Conservation (phyloP, 345 rosid species). For the Bretschneidera sinensis region DNA sequence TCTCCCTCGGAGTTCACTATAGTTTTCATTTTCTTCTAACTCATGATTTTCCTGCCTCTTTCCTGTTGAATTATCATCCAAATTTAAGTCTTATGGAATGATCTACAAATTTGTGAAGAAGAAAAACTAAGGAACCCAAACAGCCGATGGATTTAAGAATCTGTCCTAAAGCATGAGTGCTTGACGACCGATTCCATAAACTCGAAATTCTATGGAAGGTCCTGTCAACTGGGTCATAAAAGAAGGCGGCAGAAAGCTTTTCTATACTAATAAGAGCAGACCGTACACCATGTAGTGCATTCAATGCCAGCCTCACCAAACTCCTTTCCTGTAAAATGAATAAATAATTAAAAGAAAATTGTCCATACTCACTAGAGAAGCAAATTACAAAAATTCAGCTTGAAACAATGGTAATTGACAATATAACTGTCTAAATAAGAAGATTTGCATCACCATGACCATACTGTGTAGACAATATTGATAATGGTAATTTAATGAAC, state of each 20-base stretch:
- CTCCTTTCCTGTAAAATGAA: conserved; percentile 57
- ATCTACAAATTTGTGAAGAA: conserved; percentile 62
- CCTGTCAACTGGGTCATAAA: conserved; percentile 79
- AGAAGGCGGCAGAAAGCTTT: conserved; percentile 58
- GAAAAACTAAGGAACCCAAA: conserved; percentile 65
- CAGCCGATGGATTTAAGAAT: conserved; percentile 61
- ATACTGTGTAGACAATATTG: background rate
- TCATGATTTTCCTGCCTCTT: conserved; percentile 22
- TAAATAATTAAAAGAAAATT: conserved; percentile 2
- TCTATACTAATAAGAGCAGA: conserved; percentile 64
- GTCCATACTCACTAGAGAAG: too few species aligned
- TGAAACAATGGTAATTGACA: background rate
- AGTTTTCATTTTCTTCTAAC: conserved; percentile 20
- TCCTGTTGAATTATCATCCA: conserved; percentile 16
- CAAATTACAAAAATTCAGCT: too few species aligned
- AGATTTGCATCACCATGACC: too few species aligned
- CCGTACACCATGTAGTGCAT: conserved; percentile 77
- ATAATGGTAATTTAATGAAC: too few species aligned
- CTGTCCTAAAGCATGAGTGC: conserved; percentile 71
- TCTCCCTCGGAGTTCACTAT: conserved; percentile 15
- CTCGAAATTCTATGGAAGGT: conserved; percentile 51
- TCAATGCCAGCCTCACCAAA: conserved; percentile 72
- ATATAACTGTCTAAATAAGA: background rate
- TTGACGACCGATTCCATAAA: conserved; percentile 67
- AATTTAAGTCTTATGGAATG: conserved; percentile 38